Evolutionary conservation across 495 filamentous ascomycete genomes (phyloP), one percentile per base, ranked within the genome.

Genomic region (Penicillium cataractarum): DNA sequence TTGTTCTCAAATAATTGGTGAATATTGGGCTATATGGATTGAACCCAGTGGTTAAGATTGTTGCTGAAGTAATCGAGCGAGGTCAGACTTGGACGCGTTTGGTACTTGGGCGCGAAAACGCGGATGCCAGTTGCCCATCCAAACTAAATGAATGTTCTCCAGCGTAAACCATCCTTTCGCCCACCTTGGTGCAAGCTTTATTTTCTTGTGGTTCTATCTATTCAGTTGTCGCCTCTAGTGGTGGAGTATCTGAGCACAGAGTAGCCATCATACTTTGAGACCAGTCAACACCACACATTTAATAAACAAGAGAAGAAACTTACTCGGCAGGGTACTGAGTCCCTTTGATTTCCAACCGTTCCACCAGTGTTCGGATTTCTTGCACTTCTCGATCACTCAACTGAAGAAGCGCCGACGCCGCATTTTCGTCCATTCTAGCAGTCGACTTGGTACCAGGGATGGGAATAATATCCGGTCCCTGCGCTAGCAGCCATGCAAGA

Each of bases 401-500:
- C 53, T 67, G 57, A 19, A 88, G 72, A 15, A 78, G 58, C 15
- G 78, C 35, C 13, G 85, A 76, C 2, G 59, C 80, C 60, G 78
- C 69, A 62, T 89, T 89, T 71, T 89, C 82, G 49, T 87, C 82
- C 52, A 89, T 64, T 49, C 83, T 82, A 63, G 80, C 74, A 17
- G 82, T 66, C n/a, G 71, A 79, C 65, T 80, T 85, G 0, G 86
- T 88, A 4, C 85, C 86, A 0, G 85, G 85, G 63, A 87, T 86
- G 0, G 83, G 81, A 56, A 88, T 76, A 32, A 87, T 75, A 61
- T 85, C 82, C 0, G 82, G 72, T 0, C 83, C 84, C 62, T 83
- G 82, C 12, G 71, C 76, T 54, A 83, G 44, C 57, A 86, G 51
- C 83, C 84, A 87, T 0, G 83, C 83, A 22, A 86, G 65, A 35